These are phyloP conservation scores for Teunomyces gatunensis DNA, from an alignment of 805 yeast genomes.

Conservation along the genomic window DNA sequence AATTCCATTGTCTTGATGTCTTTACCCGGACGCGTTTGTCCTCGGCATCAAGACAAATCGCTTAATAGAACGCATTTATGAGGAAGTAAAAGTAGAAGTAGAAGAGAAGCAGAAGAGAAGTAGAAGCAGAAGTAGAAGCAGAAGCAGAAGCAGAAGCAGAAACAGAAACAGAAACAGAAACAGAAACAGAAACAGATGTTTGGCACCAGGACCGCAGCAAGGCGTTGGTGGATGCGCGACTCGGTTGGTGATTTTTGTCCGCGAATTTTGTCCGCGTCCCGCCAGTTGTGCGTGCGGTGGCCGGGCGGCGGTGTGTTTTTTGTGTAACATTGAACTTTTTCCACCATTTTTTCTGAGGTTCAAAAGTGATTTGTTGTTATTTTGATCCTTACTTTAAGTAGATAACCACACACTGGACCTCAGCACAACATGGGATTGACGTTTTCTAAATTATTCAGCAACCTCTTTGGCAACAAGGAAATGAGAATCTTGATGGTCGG, in stretches of 20 bases:
- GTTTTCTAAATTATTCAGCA: conserved; percentile 38
- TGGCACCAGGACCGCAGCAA: too few relatives aligned
- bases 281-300: too few relatives aligned
- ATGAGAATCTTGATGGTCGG: conserved; percentile 46
- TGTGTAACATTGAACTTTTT: conserved; percentile 3
- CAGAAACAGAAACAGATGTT: too few relatives aligned
- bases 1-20: background rate
- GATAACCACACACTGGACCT: conserved; percentile 4
- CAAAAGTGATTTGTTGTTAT: conserved; percentile 5
- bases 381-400: conserved; percentile 3
- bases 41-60: background rate
- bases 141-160: too few relatives aligned
- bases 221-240: too few relatives aligned
- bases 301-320: background rate
- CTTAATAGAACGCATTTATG: background rate
- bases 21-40: conserved; percentile 3
- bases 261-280: too few relatives aligned
- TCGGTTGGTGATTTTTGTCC: too few relatives aligned
- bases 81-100: too few relatives aligned
- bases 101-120: too few relatives aligned
- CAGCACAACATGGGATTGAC: conserved; percentile 33
- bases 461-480: conserved; percentile 42
- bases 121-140: too few relatives aligned
- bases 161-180: too few relatives aligned
- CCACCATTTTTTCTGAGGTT: conserved; percentile 4